phyloP scores from a whole-genome alignment of 73 alveolate genomes.

The Paramecium octaurelia region DNA sequence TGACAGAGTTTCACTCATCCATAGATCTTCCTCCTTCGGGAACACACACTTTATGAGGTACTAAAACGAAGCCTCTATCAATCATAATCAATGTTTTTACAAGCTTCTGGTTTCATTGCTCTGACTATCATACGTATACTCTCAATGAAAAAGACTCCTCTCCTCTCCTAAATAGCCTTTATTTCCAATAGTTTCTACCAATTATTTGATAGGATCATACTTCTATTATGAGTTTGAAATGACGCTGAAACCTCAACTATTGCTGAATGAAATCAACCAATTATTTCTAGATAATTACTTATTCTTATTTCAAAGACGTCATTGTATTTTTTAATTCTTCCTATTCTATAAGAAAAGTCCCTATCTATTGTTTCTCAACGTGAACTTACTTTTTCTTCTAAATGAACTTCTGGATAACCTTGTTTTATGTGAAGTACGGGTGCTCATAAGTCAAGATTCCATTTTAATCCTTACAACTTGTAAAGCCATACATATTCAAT shows the following conservation, averaged over 20 bases:
- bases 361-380: neutral
- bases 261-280: neutral
- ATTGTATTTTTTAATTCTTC: neutral
- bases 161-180: neutral
- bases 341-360: neutral
- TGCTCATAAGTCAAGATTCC: neutral
- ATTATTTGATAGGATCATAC: neutral
- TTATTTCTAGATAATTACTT: neutral
- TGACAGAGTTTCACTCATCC: neutral
- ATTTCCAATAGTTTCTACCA: neutral
- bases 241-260: neutral
- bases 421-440: neutral
- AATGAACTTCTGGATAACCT: neutral
- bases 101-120: neutral
- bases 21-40: neutral
- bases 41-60: neutral
- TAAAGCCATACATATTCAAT: neutral
- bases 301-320: neutral
- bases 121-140: neutral
- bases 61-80: neutral
- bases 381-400: neutral
- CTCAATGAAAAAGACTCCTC: neutral
- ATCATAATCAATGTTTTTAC: neutral
- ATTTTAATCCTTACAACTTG: neutral
- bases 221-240: neutral